Conservation (phyloP, 1,139 yeast genomes). For the Magnusiomyces clavatus region DNA sequence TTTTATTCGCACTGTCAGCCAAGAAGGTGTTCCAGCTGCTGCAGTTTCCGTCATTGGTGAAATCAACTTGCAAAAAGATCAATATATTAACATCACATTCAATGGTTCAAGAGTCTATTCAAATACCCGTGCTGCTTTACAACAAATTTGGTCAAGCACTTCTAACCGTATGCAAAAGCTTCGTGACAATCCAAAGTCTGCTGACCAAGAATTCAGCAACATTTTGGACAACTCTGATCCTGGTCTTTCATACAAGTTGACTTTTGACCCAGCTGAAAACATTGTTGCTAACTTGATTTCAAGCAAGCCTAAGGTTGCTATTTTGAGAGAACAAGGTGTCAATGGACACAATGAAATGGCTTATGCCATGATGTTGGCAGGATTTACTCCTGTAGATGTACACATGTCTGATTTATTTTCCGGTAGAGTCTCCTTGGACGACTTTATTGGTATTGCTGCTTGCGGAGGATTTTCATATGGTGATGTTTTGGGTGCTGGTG, state of each 20-base stretch:
- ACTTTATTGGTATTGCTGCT: slow-evolving; percentile 91
- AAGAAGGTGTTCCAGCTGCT: slow-evolving; percentile 51
- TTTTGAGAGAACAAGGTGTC: slow-evolving; percentile 97
- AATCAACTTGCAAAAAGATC: slow-evolving; percentile 44
- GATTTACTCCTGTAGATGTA: slow-evolving; percentile 86
- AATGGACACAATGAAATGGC: slow-evolving; percentile 99
- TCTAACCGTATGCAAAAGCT: slow-evolving; percentile 84
- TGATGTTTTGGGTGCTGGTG: slow-evolving; percentile 98
- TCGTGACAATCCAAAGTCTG: slow-evolving; percentile 89
- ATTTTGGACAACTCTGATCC: slow-evolving; percentile 81
- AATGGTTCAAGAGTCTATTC: slow-evolving; percentile 43
- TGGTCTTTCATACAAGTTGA: slow-evolving; percentile 75
- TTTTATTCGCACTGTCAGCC: slow-evolving; percentile 48
- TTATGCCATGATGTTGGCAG: slow-evolving; percentile 92
- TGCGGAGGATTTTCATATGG: slow-evolving; percentile 99
- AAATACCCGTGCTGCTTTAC: slow-evolving; percentile 61
- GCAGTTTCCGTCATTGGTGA: slow-evolving; percentile 59
- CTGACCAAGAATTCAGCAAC: slow-evolving; percentile 74
- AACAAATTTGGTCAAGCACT: slow-evolving; percentile 80
- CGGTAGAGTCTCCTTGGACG: slow-evolving; percentile 65
- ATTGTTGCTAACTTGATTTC: slow-evolving; percentile 31
- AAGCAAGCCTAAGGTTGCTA: slow-evolving; percentile 80
- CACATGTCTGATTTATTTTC: slow-evolving; percentile 90
- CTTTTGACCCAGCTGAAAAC: slow-evolving; percentile 42
- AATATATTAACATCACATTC: slow-evolving; percentile 43